These are phyloP conservation scores for Phytophthora cryptogea DNA, from an alignment of 352 stramenopile species.

Conservation along the genomic window DNA sequence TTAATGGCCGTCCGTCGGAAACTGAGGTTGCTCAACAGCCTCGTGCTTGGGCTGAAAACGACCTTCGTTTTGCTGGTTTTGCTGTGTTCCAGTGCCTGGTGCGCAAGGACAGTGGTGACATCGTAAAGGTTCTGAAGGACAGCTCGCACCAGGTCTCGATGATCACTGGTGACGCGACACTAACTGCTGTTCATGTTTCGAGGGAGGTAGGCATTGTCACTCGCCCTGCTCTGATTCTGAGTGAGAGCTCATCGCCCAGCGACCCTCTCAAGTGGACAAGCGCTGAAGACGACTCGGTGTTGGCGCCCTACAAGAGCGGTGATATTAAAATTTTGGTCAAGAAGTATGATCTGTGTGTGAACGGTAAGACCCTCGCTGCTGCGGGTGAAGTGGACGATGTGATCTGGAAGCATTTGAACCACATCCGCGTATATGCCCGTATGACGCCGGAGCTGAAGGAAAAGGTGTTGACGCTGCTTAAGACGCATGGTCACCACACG, in stretches of 20 bases:
- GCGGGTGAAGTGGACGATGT: conserved; percentile 80
- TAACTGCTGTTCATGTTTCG: conserved; percentile 98
- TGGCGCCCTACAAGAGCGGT: conserved; percentile 72
- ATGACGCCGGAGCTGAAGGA: conserved; percentile 98
- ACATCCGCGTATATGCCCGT: conserved; percentile 95
- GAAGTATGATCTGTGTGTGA: conserved; percentile 88
- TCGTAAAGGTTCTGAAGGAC: conserved; percentile 92
- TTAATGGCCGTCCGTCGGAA: conserved; percentile 75
- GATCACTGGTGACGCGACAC: conserved; percentile 98
- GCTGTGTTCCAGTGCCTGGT: conserved; percentile 90
- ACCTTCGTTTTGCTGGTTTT: conserved; percentile 97
- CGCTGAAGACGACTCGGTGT: conserved; percentile 68
- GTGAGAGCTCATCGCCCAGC: conserved; percentile 39
- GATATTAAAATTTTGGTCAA: conserved; percentile 64
- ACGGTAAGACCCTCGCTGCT: conserved; percentile 72
- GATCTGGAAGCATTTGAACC: conserved; percentile 81
- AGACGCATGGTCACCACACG: conserved; percentile 90
- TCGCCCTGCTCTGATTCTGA: conserved; percentile 74
- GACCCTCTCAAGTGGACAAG: conserved; percentile 78
- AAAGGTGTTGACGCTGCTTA: conserved; percentile 94
- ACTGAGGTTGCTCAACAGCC: conserved; percentile 80
- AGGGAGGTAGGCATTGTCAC: conserved; percentile 94
- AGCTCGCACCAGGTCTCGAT: conserved; percentile 96
- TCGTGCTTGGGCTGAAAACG: conserved; percentile 90
- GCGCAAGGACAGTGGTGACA: conserved; percentile 95